phyloP scores from a whole-genome alignment of 2,329 filamentous ascomycete genomes.

The Xylaria arbuscula region DNA sequence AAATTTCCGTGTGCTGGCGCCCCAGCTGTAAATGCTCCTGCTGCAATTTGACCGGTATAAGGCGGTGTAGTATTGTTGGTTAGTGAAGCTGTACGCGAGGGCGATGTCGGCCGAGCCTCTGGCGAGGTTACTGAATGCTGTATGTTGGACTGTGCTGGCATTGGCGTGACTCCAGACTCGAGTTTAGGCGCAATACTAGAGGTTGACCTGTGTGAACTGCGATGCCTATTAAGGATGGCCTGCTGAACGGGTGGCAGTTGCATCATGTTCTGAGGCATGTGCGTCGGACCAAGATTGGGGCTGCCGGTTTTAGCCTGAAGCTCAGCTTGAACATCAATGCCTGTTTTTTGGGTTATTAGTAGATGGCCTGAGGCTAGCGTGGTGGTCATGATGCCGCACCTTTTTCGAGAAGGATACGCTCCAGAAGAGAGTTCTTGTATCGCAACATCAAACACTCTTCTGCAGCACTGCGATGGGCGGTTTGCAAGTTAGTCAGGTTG shows the following conservation, averaged over 20 bases:
- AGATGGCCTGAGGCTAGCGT: neutral
- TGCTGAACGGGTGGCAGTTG: conserved; percentile 82
- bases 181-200: conserved; percentile 81
- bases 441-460: conserved; percentile 98
- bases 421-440: conserved; percentile 96
- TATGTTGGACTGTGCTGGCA: conserved; percentile 58
- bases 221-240: conserved; percentile 81
- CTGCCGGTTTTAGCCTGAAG: conserved; percentile 91
- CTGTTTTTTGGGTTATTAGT: conserved; percentile 58
- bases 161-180: conserved; percentile 62
- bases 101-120: conserved; percentile 82
- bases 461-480: conserved; percentile 91
- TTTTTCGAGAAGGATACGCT: conserved; percentile 96
- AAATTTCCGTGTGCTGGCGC: conserved; percentile 62
- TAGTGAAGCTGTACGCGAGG: conserved; percentile 76
- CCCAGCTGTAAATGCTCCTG: conserved; percentile 57
- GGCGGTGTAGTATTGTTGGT: conserved; percentile 60
- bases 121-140: conserved; percentile 71
- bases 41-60: conserved; percentile 53
- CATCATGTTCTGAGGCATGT: conserved; percentile 74
- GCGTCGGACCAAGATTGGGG: conserved; percentile 78
- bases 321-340: conserved; percentile 97
- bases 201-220: conserved; percentile 74
- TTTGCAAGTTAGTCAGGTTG: conserved; percentile 89
- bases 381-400: conserved; percentile 61